Percentiles rank a stretch among this genome's conserved stretches.
Evolutionary conservation across 345 rosid species (phyloP).

Genomic region (Tarenaya hassleriana): DNA sequence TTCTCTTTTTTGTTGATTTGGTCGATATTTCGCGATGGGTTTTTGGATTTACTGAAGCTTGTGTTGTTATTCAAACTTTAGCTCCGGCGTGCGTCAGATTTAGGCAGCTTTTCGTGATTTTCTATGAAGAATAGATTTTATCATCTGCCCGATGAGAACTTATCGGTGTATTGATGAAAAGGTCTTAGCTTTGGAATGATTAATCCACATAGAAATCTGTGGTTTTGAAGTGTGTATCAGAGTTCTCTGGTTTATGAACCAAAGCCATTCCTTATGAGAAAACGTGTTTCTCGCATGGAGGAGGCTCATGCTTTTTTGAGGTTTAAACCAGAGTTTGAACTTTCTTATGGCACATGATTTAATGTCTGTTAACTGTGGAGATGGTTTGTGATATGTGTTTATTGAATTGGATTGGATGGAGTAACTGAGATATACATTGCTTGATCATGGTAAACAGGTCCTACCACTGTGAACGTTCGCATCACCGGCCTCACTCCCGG

Average conservation of each 20-base stretch:
- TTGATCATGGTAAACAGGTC: conserved; percentile 44
- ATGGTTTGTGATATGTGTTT: neutral
- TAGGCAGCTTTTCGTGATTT: too few relatives aligned
- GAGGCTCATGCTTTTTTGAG: neutral
- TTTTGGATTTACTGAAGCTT: neutral
- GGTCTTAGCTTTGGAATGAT: too few relatives aligned
- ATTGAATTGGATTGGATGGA: neutral
- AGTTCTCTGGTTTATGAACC: too few relatives aligned
- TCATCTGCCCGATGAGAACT: too few relatives aligned
- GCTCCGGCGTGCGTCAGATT: neutral
- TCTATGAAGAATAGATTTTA: too few relatives aligned
- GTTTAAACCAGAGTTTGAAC: neutral
- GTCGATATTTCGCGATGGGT: neutral
- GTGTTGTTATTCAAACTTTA: neutral
- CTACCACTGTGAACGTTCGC: conserved; percentile 83
- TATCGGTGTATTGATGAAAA: too few relatives aligned
- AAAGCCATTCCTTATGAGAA: too few relatives aligned
- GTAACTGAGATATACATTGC: neutral
- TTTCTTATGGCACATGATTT: too few relatives aligned
- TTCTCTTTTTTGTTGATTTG: conserved; percentile 1
- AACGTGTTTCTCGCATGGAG: neutral
- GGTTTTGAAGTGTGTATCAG: too few relatives aligned
- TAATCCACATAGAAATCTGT: too few relatives aligned
- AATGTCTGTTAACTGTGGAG: neutral
- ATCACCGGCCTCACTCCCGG: conserved; percentile 86